A percentile compares a stretch with the other conserved stretches of the same genome.
These are phyloP conservation scores for Chytriomyces hyalinus DNA, from an alignment of 192 early-diverging fungal genomes.

Conservation along the genomic window DNA sequence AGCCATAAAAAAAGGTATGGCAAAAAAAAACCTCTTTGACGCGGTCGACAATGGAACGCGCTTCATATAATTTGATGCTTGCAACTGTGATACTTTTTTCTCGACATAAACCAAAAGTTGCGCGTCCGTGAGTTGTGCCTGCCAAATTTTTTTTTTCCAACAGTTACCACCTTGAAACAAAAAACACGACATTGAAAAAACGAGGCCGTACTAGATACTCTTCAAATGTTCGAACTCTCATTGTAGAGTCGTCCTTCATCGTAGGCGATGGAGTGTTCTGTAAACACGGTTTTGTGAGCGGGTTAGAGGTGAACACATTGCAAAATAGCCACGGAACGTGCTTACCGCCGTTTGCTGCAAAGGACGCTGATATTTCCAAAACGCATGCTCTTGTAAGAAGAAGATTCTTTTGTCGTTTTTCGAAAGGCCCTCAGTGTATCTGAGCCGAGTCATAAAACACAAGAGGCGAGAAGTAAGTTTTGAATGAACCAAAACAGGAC, in stretches of 20 bases:
- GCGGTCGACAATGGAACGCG: conserved; percentile 42
- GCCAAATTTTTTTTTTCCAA: neutral
- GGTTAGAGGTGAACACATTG: neutral
- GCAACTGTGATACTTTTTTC: conserved; percentile 35
- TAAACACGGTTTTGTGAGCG: neutral
- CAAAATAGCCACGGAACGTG: neutral
- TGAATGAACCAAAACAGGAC: neutral
- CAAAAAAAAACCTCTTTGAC: conserved; percentile 34
- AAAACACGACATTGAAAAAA: neutral
- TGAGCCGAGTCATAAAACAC: neutral
- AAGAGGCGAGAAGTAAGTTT: conserved; percentile 14
- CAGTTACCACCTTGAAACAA: neutral
- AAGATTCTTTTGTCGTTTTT: conserved; percentile 44
- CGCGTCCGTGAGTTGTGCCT: conserved; percentile 32
- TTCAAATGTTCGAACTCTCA: conserved; percentile 31
- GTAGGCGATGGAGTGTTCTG: conserved; percentile 25
- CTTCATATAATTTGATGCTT: conserved; percentile 39
- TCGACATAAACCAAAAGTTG: conserved; percentile 39
- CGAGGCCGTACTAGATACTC: conserved; percentile 14
- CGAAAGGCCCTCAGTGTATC: conserved; percentile 26
- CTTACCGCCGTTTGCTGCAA: conserved; percentile 18
- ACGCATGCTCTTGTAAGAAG: conserved; percentile 45
- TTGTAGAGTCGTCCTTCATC: conserved; percentile 23
- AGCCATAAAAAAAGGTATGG: no score
- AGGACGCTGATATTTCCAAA: conserved; percentile 47